Conservation (phyloP, 306 rosid genomes). For the Lablab purpureus region DNA sequence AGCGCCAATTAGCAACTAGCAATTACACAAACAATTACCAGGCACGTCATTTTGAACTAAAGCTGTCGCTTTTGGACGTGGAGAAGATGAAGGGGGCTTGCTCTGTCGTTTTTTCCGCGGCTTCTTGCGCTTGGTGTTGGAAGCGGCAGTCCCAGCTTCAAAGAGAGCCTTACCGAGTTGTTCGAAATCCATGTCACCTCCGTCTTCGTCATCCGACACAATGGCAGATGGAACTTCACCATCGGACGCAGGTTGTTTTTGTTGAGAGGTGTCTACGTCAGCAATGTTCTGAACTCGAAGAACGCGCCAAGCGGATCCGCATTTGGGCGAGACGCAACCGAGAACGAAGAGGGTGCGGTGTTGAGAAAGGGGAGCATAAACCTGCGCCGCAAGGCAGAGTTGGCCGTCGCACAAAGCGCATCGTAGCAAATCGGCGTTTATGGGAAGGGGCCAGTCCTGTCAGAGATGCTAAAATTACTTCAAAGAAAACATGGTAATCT, state of each 20-base stretch:
- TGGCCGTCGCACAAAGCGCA: slow-evolving; percentile 63
- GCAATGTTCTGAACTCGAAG: slow-evolving; percentile 72
- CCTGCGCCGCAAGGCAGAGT: slow-evolving; percentile 73
- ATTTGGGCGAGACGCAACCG: slow-evolving; percentile 67
- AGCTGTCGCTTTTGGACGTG: slow-evolving; percentile 38
- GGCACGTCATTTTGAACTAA: slow-evolving; percentile 49
- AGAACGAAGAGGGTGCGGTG: slow-evolving; percentile 76
- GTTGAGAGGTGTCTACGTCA: slow-evolving; percentile 38
- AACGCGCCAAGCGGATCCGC: slow-evolving; percentile 74
- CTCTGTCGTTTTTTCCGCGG: slow-evolving; percentile 27
- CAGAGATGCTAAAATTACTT: neutral
- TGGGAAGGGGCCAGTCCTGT: slow-evolving; percentile 79
- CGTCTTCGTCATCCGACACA: slow-evolving; percentile 56
- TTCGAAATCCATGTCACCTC: slow-evolving; percentile 65
- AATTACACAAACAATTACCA: slow-evolving; percentile 49
- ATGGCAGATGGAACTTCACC: slow-evolving; percentile 40
- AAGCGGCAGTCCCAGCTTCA: slow-evolving; percentile 60
- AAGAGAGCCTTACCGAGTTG: slow-evolving; percentile 67
- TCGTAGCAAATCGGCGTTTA: slow-evolving; percentile 54
- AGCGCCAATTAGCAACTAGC: neutral
- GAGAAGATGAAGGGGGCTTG: slow-evolving; percentile 39
- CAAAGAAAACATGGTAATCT: neutral
- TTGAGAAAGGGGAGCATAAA: slow-evolving; percentile 79
- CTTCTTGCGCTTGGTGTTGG: slow-evolving; percentile 52
- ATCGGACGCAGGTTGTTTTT: slow-evolving; percentile 21